phyloP scores from a whole-genome alignment of 768 basidiomycete species.

The Chalciporus pseudorubinellus region DNA sequence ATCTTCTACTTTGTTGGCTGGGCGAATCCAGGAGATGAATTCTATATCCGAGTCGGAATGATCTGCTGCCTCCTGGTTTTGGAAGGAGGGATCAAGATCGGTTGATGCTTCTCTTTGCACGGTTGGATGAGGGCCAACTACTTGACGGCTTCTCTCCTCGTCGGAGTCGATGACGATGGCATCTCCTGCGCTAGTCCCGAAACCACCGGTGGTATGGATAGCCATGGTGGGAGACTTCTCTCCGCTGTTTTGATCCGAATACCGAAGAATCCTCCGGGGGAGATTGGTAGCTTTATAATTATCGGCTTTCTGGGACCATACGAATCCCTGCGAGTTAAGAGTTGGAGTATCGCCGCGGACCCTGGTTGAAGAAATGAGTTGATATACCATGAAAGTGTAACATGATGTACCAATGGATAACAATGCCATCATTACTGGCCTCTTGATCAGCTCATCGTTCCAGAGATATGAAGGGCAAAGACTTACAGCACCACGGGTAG shows the following conservation, averaged over 20 bases:
- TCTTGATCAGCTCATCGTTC: conserved; percentile 5
- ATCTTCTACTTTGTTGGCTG: conserved; percentile 1
- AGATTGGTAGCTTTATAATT: background rate
- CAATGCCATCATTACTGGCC: conserved; percentile 27
- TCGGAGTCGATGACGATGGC: conserved; percentile 25
- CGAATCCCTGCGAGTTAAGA: background rate
- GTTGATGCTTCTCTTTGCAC: background rate
- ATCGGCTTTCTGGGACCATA: background rate
- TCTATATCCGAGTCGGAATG: conserved; percentile 12
- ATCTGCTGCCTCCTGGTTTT: background rate
- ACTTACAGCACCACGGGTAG: conserved; percentile 28
- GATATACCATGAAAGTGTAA: background rate
- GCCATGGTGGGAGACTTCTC: background rate
- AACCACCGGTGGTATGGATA: background rate
- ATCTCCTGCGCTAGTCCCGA: conserved; percentile 12
- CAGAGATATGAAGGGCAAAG: background rate
- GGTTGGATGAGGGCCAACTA: background rate
- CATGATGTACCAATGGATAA: conserved; percentile 28
- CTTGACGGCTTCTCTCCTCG: conserved; percentile 5
- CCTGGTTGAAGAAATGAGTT: conserved; percentile 16
- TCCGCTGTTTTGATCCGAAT: background rate
- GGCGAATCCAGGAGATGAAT: conserved; percentile 5
- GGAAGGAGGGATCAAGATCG: background rate
- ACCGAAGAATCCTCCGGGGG: background rate
- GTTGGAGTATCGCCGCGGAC: conserved; percentile 7